Conservation (phyloP, 129 eudicot species). For the Apium graveolens region DNA sequence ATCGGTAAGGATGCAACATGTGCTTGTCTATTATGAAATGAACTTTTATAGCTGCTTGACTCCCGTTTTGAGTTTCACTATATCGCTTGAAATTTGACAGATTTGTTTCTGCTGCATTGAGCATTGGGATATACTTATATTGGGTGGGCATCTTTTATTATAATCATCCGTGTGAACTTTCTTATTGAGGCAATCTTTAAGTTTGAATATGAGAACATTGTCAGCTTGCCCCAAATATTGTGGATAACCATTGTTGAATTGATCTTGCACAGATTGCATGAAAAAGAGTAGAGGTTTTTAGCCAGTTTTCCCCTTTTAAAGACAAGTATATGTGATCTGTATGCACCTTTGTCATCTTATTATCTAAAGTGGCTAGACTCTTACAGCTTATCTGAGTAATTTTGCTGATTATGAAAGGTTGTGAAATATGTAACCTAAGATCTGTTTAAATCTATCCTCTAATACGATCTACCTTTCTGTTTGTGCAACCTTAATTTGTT, state of each 20-base stretch:
- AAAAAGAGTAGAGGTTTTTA: background rate
- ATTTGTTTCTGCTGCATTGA: background rate
- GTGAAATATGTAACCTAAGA: background rate
- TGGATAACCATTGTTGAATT: background rate
- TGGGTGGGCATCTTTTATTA: background rate
- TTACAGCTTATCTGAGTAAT: background rate
- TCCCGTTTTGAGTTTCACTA: background rate
- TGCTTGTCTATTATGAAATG: background rate
- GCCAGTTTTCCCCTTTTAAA: background rate
- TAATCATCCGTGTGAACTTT: background rate
- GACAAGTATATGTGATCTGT: background rate
- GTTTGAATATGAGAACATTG: background rate
- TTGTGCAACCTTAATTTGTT: background rate
- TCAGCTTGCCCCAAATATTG: background rate
- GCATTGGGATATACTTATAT: background rate
- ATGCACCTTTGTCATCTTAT: background rate
- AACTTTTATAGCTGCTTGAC: background rate
- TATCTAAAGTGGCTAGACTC: background rate
- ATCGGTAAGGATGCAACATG: slow-evolving; percentile 34
- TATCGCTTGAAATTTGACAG: background rate
- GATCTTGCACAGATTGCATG: background rate
- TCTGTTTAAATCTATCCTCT: background rate
- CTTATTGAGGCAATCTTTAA: background rate
- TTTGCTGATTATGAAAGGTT: background rate
- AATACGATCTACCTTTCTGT: background rate